These are phyloP conservation scores for Dichomitus squalens DNA, from an alignment of 1,284 basidiomycete species.

Conservation along the genomic window DNA sequence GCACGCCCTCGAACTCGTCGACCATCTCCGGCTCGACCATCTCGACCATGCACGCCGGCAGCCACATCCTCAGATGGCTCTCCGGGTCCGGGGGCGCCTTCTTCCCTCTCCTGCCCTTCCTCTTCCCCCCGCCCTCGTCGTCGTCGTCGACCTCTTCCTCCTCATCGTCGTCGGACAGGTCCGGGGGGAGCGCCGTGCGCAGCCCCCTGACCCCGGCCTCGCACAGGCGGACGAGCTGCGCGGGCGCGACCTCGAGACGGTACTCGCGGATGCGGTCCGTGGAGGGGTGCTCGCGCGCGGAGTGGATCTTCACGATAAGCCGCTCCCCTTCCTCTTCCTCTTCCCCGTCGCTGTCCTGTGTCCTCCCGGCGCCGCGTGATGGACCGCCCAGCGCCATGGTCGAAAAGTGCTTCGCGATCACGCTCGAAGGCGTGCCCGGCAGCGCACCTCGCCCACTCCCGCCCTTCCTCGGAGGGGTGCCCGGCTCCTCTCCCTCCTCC, in stretches of 20 bases:
- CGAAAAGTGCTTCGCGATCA: conserved; percentile 60
- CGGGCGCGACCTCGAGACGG: conserved; percentile 70
- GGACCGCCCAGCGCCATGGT: conserved; percentile 38
- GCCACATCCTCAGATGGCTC: conserved; percentile 65
- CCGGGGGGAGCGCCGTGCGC: conserved; percentile 52
- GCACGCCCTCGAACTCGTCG: conserved; percentile 56
- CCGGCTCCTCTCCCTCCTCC: too few relatives aligned
- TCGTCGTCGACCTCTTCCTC: conserved; percentile 32
- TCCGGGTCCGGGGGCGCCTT: conserved; percentile 50
- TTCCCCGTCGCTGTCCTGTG: conserved; percentile 27
- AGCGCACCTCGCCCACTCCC: conserved; percentile 21
- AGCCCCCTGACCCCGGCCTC: conserved; percentile 66
- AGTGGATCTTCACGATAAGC: conserved; percentile 49
- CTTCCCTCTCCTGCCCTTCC: conserved; percentile 36
- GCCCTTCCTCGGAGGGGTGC: conserved; percentile 47
- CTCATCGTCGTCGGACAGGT: conserved; percentile 43
- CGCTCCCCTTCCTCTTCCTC: conserved; percentile 33
- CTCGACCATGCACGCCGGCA: conserved; percentile 75
- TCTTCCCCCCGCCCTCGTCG: conserved; percentile 35
- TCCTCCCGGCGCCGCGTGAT: not conserved
- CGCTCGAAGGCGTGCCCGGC: conserved; percentile 53
- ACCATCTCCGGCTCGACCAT: conserved; percentile 66
- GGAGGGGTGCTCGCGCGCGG: conserved; percentile 55
- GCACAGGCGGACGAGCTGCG: conserved; percentile 61
- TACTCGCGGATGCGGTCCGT: conserved; percentile 74